Base-by-base conservation (phyloP, 371 early-diverging fungal genomes). In the Mucor irregularis region DNA sequence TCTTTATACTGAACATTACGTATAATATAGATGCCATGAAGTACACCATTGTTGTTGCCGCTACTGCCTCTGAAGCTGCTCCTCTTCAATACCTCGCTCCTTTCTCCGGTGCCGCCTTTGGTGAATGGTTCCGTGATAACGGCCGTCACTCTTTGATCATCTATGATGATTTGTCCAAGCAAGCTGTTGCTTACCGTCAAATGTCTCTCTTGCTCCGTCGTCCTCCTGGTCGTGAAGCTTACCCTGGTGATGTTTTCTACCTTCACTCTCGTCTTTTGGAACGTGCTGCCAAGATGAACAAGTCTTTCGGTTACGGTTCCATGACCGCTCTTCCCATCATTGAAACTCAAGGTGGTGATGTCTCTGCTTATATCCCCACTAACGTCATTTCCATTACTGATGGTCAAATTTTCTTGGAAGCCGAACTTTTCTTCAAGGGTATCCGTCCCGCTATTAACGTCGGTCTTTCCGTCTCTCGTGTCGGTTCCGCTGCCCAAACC, bases 301-400 rank as follows among this genome's bases (percentile, higher is more conserved):
- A 91, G 83, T 74, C 78, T 71, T 87, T 90, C 74, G 94, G 94
- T 62, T 88, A 86, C 62, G 95, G 95, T 76, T 94, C 95, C 71
- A 83, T 96, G 85, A 96, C 96, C 49, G 96, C 96, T 48, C 88
- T 96, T 58, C 96, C 96, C 76, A 90, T 96, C 73, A 95, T 96
- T 82, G 96, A 96, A 80, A 96, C 96, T 69, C 95, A 95, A 85
- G 96, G 96, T 84, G 96, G 96, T 80, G 96, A 95, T 88, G 96
- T 96, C 73, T 95, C 95, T 64, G 96, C 96, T 42, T 96, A 96
- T 85, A 96, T 96, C 83, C 96, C 96, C 59, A 96, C 96, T 76
- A 96, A 96, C 86, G 95, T 96, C 71, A 96, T 96, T 92, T 94
- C 95, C 81, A 96, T 96, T 70, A 96, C 97, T 60, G 97, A 96